Conservation (phyloP, 2,329 filamentous ascomycete species). For the Botrytis porri region DNA sequence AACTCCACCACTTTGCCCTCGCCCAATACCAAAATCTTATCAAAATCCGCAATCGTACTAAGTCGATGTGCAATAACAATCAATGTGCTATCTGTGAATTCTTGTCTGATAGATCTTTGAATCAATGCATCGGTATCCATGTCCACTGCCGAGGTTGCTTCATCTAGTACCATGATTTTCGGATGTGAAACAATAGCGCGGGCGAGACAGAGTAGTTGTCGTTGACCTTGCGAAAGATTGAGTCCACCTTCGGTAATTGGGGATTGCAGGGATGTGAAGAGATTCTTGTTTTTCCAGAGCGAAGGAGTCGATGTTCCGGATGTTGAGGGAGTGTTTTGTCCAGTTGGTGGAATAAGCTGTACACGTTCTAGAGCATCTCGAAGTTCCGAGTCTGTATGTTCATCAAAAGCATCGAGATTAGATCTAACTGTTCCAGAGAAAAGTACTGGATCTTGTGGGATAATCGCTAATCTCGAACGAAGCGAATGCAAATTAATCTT, state of each 20-base stretch:
- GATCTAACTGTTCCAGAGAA: slow-evolving; percentile 75
- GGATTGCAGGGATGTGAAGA: slow-evolving; percentile 61
- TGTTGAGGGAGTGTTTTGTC: slow-evolving; percentile 39
- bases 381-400: slow-evolving; percentile 66
- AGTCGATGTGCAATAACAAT: slow-evolving; percentile 74
- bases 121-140: slow-evolving; percentile 74
- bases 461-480: slow-evolving; percentile 73
- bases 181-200: slow-evolving; percentile 69
- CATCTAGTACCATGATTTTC: slow-evolving; percentile 76
- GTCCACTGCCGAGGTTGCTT: slow-evolving; percentile 76
- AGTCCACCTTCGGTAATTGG: slow-evolving; percentile 68
- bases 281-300: slow-evolving; percentile 55
- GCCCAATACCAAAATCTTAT: slow-evolving; percentile 68
- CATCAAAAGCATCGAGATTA: slow-evolving; percentile 74
- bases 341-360: slow-evolving; percentile 48
- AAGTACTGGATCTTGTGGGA: slow-evolving; percentile 78
- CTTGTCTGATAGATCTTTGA: slow-evolving; percentile 68
- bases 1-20: slow-evolving; percentile 67
- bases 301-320: slow-evolving; percentile 35
- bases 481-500: slow-evolving; percentile 68
- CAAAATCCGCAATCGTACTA: slow-evolving; percentile 75
- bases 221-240: slow-evolving; percentile 73
- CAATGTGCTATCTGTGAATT: slow-evolving; percentile 66
- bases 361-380: slow-evolving; percentile 67
- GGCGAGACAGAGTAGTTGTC: slow-evolving; percentile 72